Evolutionary conservation across 176 grass and related monocot species (phyloP), one percentile per base, ranked within the genome.

Genomic region (Hordeum vulgare): DNA sequence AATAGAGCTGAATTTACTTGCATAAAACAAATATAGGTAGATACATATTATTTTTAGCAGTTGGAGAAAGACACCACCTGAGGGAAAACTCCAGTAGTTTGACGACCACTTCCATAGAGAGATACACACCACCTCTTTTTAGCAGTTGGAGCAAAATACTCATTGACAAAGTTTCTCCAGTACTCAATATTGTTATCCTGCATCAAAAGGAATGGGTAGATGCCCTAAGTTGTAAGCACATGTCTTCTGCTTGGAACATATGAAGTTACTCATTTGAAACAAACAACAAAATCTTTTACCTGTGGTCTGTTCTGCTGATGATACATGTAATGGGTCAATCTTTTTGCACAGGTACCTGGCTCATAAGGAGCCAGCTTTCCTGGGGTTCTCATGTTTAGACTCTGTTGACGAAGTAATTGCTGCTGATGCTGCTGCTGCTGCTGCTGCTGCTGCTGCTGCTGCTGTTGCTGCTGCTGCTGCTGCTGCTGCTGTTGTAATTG

Each of bases 111-210:
- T 83, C 96, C 93, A 51, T 99, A 99, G 29, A 96, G 96, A 68
- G 96, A 99, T 42, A 99, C 93, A 62, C 96, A 99, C 96, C 96
- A 99, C 81, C 93, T 99, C 75, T 99, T 99, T 78, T 95, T 99
- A 29, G 96, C 96, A 89, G 76, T 92, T 65, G 96, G 93, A 33
- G 96, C 91, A 76, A 94, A 99, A 80, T 96, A 99, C 47, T 99
- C 96, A 28, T 92, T 89, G 49, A 96, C 89, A 89, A 99, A 99
- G 83, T 91, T 99, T 54, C 91, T 96, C 93, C 96, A 99, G 86
- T 94, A 99, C 47, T 99, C 93, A 40, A 99, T 99, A 72, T 94
- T 96, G 81, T 99, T 99, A 86, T 99, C 96, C 96, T 99, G 83
- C 53, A 78, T 49, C 34, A 79, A 51, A 74, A 74, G 27, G 44